Percentiles rank a stretch among this genome's conserved stretches.
These are phyloP conservation scores for Leccinum subrobustum DNA, from an alignment of 1,284 basidiomycete species.

Conservation along the genomic window DNA sequence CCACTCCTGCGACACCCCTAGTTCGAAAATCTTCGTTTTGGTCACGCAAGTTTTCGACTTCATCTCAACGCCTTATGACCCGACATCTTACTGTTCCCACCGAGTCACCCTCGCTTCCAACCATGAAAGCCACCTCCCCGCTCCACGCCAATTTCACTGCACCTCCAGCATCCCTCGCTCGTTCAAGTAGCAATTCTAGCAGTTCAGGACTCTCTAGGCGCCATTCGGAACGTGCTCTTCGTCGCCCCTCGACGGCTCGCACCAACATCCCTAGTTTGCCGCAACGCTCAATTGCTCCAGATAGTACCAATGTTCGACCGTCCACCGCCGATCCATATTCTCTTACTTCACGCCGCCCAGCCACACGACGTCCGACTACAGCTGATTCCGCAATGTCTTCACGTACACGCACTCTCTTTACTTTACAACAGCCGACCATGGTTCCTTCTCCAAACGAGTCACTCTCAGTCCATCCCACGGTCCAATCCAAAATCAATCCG, in stretches of 20 bases:
- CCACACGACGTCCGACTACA: conserved; percentile 28
- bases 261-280: conserved; percentile 16
- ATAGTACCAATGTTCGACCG: conserved; percentile 14
- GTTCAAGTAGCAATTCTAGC: conserved; percentile 29
- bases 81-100: conserved; percentile 24
- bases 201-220: conserved; percentile 46
- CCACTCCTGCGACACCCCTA: conserved; percentile 38
- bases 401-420: conserved; percentile 28
- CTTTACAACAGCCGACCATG: conserved; percentile 22
- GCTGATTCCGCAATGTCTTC: conserved; percentile 27
- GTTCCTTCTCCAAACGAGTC: conserved; percentile 17
- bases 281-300: conserved; percentile 3
- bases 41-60: conserved; percentile 39
- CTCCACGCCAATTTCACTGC: conserved; percentile 42
- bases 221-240: conserved; percentile 46
- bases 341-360: conserved; percentile 8
- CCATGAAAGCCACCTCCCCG: conserved; percentile 51
- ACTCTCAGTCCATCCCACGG: conserved; percentile 10
- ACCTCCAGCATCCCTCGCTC: conserved; percentile 27
- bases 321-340: conserved; percentile 21
- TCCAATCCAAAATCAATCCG: conserved; percentile 16
- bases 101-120: conserved; percentile 44
- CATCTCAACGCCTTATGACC: conserved; percentile 8
- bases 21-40: conserved; percentile 57
- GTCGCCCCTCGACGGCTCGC: conserved; percentile 19